A percentile compares a stretch with the other conserved stretches of the same genome.
Conservation (phyloP, 2,329 filamentous ascomycete species). For the Herpotrichia juniperi region DNA sequence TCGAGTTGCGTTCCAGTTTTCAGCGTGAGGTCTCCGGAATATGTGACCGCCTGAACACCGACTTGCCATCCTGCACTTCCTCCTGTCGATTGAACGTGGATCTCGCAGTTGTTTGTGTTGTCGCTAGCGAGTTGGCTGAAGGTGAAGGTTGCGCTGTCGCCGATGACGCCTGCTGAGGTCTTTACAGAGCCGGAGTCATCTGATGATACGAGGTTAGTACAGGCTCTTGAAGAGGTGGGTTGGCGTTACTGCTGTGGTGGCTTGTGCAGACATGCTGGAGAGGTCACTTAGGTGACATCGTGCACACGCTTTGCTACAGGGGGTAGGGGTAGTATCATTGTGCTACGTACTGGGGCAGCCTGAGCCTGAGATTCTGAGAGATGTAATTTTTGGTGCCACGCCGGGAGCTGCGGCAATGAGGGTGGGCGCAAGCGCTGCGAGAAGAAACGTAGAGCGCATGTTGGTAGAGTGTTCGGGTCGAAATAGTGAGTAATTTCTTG, state of each 20-base stretch:
- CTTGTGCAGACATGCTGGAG: no score
- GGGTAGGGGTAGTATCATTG: no score
- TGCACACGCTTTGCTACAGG: no score
- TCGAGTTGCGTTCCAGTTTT: constrained; percentile 29
- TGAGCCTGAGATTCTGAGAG: constrained; percentile 29
- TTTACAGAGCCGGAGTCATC: constrained; percentile 30
- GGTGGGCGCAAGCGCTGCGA: constrained; percentile 18
- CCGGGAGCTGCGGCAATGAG: constrained; percentile 27
- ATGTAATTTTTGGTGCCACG: constrained; percentile 28
- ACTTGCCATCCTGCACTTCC: constrained; percentile 36
- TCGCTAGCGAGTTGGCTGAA: constrained; percentile 32
- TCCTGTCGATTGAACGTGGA: constrained; percentile 34
- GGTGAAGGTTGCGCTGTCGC: constrained; percentile 28
- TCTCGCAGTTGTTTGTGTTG: constrained; percentile 35
- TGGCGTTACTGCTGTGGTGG: no score
- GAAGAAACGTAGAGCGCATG: constrained; percentile 22
- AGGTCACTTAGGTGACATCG: no score
- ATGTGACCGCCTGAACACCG: constrained; percentile 30
- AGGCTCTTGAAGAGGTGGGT: no score
- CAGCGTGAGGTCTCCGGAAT: constrained; percentile 29
- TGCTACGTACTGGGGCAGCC: constrained; percentile 40
- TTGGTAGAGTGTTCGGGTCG: constrained; percentile 4
- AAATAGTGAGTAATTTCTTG: neutral
- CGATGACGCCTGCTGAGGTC: constrained; percentile 17
- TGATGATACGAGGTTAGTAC: no score